These are phyloP conservation scores for Piloderma croceum DNA, from an alignment of 768 basidiomycete species.

Conservation along the genomic window DNA sequence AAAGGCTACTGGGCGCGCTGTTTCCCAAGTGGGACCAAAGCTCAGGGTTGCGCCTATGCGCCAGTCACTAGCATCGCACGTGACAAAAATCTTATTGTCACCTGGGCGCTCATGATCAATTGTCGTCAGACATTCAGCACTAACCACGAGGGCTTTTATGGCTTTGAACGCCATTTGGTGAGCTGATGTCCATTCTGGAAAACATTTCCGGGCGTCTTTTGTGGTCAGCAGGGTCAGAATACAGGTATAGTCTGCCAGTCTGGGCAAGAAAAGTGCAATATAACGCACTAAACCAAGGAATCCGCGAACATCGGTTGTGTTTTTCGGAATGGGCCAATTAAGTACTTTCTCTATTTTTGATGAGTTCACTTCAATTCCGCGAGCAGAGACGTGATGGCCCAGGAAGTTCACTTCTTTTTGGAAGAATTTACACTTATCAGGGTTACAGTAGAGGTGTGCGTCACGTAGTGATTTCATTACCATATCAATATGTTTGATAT, in stretches of 20 bases:
- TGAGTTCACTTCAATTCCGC: conserved; percentile 19
- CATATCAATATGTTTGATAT: conserved; percentile 22
- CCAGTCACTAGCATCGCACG: too few species aligned
- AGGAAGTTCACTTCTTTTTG: conserved; percentile 21
- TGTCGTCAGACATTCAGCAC: conserved; percentile 20
- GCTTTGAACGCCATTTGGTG: conserved; percentile 32
- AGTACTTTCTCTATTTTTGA: conserved; percentile 23
- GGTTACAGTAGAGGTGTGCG: conserved; percentile 27
- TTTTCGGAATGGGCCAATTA: conserved; percentile 22
- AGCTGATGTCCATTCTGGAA: conserved; percentile 20
- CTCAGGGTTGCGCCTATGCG: too few species aligned
- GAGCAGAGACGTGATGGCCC: conserved; percentile 22
- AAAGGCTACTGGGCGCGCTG: conserved; percentile 31
- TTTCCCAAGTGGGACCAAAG: too few species aligned
- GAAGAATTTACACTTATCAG: conserved; percentile 24
- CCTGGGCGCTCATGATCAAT: conserved; percentile 28
- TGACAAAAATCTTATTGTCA: conserved; percentile 29
- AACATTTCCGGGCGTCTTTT: conserved; percentile 11
- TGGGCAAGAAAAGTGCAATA: conserved; percentile 23
- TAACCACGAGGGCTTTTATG: conserved; percentile 25
- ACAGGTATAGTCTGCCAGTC: conserved; percentile 22
- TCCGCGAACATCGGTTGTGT: conserved; percentile 12
- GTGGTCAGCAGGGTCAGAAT: conserved; percentile 22
- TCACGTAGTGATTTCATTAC: conserved; percentile 23
- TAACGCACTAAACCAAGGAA: conserved; percentile 29